Percentiles rank a stretch among this genome's conserved stretches.
phyloP scores from a whole-genome alignment of 768 basidiomycete species.

The Boletus fagicola region DNA sequence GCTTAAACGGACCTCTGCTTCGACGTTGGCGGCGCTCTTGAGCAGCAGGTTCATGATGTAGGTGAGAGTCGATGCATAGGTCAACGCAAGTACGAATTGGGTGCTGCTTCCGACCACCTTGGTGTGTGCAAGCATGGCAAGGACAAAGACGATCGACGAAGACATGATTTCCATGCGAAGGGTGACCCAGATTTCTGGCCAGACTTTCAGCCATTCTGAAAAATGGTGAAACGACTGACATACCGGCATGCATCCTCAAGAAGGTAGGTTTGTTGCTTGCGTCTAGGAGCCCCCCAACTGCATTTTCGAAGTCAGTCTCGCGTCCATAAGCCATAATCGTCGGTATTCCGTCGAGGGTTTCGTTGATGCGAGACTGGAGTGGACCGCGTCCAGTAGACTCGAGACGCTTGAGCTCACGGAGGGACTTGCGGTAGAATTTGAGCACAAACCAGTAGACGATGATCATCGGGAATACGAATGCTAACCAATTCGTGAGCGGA shows the following conservation, averaged over 20 bases:
- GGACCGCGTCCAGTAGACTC: constrained; percentile 47
- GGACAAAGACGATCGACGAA: constrained; percentile 23
- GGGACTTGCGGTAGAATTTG: constrained; percentile 45
- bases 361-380: constrained; percentile 52
- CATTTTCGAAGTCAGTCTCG: constrained; percentile 25
- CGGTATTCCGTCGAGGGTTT: constrained; percentile 45
- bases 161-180: constrained; percentile 32
- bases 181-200: constrained; percentile 32
- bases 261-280: constrained; percentile 30
- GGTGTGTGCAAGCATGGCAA: constrained; percentile 30
- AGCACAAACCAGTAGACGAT: constrained; percentile 43
- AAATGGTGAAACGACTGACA: background rate
- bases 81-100: constrained; percentile 30
- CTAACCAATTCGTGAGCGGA: constrained; percentile 22
- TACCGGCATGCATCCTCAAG: constrained; percentile 27
- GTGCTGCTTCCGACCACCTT: constrained; percentile 22
- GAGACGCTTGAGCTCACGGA: constrained; percentile 46
- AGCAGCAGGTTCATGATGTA: constrained; percentile 31
- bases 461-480: constrained; percentile 23
- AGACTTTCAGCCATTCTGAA: background rate
- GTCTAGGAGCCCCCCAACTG: constrained; percentile 23
- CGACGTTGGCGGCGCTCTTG: constrained; percentile 26
- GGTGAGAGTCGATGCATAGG: constrained; percentile 26
- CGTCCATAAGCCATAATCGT: constrained; percentile 50
- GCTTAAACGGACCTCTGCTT: constrained; percentile 24